Conservation (phyloP, 2,329 filamentous ascomycete species). For the Chaetothyriales sp. region DNA sequence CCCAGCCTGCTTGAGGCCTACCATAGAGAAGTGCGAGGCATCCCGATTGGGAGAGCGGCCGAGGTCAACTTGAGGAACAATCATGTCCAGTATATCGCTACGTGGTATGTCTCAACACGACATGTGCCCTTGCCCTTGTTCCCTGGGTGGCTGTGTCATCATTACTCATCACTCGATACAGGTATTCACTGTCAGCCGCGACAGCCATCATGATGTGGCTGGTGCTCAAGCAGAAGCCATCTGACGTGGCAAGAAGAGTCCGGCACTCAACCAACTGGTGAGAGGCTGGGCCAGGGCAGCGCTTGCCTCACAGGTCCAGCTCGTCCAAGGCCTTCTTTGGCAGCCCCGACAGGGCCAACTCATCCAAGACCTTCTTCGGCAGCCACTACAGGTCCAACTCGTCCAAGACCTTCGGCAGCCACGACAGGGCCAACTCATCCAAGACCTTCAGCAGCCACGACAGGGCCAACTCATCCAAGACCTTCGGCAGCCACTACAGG, state of each 20-base stretch:
- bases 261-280: slow-evolving; percentile 3
- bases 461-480: no score
- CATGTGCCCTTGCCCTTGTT: not conserved
- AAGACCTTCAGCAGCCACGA: no score
- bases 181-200: slow-evolving; percentile 73
- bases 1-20: slow-evolving; percentile 65
- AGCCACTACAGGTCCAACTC: no score
- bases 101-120: slow-evolving; percentile 71
- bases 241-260: slow-evolving; percentile 58
- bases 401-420: no score
- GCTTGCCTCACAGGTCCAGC: slow-evolving; percentile 43
- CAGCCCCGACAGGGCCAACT: no score
- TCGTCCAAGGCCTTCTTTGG: no score
- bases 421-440: no score
- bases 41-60: slow-evolving; percentile 75
- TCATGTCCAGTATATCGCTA: slow-evolving; percentile 97
- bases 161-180: slow-evolving; percentile 28
- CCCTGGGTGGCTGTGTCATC: slow-evolving; percentile 1
- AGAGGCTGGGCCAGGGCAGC: not conserved
- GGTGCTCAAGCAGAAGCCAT: slow-evolving; percentile 75
- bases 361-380: no score
- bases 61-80: slow-evolving; percentile 94
- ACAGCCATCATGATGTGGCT: slow-evolving; percentile 95
- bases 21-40: slow-evolving; percentile 63
- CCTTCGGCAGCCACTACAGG: no score